Evolutionary conservation across 352 stramenopile species (phyloP).

Genomic region (Globisporangium barbulae): DNA sequence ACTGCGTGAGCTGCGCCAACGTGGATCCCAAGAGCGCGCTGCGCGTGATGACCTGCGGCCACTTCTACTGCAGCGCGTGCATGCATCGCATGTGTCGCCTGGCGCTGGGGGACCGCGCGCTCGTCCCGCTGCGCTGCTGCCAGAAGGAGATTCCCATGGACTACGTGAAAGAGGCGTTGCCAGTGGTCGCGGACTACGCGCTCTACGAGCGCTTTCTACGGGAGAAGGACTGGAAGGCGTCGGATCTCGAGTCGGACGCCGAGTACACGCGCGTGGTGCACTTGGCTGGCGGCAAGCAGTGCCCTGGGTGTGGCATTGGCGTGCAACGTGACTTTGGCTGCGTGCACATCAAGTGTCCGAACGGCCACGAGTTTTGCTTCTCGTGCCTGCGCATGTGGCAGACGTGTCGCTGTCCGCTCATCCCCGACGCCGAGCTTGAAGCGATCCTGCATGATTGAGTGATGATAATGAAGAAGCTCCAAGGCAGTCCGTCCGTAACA

Average conservation of each 20-base stretch:
- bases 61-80: conserved; percentile 56
- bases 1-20: conserved; percentile 45
- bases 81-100: conserved; percentile 58
- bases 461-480: neutral
- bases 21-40: conserved; percentile 21
- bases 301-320: conserved; percentile 67
- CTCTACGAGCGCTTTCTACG: conserved; percentile 44
- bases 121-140: conserved; percentile 71
- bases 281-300: conserved; percentile 59
- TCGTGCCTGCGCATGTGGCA: conserved; percentile 55
- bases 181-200: conserved; percentile 23
- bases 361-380: conserved; percentile 77
- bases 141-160: conserved; percentile 64
- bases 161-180: conserved; percentile 45
- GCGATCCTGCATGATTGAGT: conserved; percentile 50
- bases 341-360: conserved; percentile 72
- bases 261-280: conserved; percentile 54
- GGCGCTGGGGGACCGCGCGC: conserved; percentile 48
- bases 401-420: conserved; percentile 51
- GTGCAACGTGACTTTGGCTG: conserved; percentile 73
- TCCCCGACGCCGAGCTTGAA: conserved; percentile 49
- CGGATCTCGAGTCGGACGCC: conserved; percentile 52
- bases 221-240: conserved; percentile 58
- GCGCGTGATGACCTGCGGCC: conserved; percentile 46
- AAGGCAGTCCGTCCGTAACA: neutral